Base-by-base conservation (phyloP, 148 eudicot species). In the Gaultheria prostrata region DNA sequence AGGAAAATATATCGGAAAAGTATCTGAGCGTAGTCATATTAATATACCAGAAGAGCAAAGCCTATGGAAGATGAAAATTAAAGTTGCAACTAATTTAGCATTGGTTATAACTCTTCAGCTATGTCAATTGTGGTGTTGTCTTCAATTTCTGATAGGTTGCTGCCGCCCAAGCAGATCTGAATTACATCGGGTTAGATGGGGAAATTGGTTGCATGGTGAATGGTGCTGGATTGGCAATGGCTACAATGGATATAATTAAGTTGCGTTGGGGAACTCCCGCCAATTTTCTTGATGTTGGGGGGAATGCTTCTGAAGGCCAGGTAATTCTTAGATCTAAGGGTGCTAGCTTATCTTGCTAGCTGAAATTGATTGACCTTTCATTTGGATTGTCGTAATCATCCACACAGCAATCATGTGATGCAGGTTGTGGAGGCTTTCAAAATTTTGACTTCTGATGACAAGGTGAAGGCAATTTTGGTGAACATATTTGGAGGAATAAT, bases 141-240 rank as follows among this genome's bases (percentile, higher is more conserved):
- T 80, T 57, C 26, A 21, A 73, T 33, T 79, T 67, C 32, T 84
- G 84, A 80, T 89, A 97, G 99, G 99, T 94, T 82, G 86, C 94
- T 89, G 99, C 99, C 45, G 94, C 97, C 67, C 92, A 97, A 88
- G 99, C 95, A 50, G 98, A 97, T 85, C 84, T 97, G 87, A 97
- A 97, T 85, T 97, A 97, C 81, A 97, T 94, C 76, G 99, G 99
- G 45, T 85, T 97, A 82, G 99, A 97, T 92, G 99, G 99, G 86
- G 98, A 97, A 85, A 94, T 97, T 82, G 99, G 99, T 80, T 97
- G 99, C 89, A 94, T 94, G 98, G 99, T 97, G 80, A 94, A 97
- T 84, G 98, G 99, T 33, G 98, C 99, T 85, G 99, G 99, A 82
- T 89, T 94, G 90, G 99, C 99, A 80, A 97, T 97, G 99, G 97